Conservation (phyloP, 371 early-diverging fungal species). For the Mortierella sp. region DNA sequence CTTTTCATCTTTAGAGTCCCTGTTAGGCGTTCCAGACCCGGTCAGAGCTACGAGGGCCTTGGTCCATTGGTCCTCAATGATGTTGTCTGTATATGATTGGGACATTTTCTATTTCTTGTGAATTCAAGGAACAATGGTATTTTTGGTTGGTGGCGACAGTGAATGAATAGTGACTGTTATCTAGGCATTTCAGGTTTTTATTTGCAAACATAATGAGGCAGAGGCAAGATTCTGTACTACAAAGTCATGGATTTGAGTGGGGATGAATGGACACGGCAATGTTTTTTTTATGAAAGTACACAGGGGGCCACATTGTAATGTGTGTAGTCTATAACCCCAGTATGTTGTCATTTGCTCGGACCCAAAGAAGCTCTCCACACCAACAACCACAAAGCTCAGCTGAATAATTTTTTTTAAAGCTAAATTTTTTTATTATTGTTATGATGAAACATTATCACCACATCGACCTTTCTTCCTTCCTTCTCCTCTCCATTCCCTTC, state of each 20-base stretch:
- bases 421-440: conserved; percentile 1
- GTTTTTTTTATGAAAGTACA: too few species aligned
- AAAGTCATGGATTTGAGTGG: too few species aligned
- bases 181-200: too few species aligned
- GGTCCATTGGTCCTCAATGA: conserved; percentile 28
- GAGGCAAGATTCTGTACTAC: too few species aligned
- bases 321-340: too few species aligned
- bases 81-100: conserved; percentile 11
- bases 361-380: neutral
- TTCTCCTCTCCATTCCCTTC: conserved; percentile 10
- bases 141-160: neutral
- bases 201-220: too few species aligned
- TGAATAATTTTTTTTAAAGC: neutral
- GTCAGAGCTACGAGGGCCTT: conserved; percentile 13
- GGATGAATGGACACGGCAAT: too few species aligned
- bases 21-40: neutral
- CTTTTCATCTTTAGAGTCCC: neutral
- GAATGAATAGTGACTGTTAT: too few species aligned
- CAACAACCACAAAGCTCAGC: neutral
- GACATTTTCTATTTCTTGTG: neutral
- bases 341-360: too few species aligned
- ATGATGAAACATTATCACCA: neutral
- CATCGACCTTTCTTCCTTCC: conserved; percentile 14
- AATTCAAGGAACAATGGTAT: conserved; percentile 3
- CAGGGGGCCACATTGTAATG: too few species aligned